Percentiles rank a stretch among this genome's conserved stretches.
Conservation (phyloP, 192 early-diverging fungal genomes). For the Thamnidium elegans region DNA sequence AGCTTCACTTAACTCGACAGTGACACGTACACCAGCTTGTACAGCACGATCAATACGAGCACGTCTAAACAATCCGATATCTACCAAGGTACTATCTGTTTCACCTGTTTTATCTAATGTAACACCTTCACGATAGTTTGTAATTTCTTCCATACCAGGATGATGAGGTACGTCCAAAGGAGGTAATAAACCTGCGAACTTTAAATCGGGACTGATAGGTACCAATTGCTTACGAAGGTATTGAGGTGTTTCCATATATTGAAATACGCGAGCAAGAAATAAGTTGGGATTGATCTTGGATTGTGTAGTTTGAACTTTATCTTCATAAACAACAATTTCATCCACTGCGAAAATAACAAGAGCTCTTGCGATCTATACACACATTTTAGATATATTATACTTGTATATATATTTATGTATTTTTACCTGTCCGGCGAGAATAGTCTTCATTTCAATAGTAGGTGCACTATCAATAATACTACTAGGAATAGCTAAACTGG, state of each 20-base stretch:
- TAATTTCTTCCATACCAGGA: constrained; percentile 55
- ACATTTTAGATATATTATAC: neutral
- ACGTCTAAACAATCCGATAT: constrained; percentile 47
- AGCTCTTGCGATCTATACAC: constrained; percentile 51
- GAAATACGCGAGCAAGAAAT: constrained; percentile 64
- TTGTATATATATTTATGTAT: too few relatives aligned
- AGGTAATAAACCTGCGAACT: constrained; percentile 61
- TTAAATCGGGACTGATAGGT: constrained; percentile 63
- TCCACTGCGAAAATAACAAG: constrained; percentile 60
- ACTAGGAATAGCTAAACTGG: constrained; percentile 63
- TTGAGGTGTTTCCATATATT: constrained; percentile 69
- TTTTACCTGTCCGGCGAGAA: constrained; percentile 67
- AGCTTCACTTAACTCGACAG: constrained; percentile 45
- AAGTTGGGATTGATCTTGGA: constrained; percentile 45
- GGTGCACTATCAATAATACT: constrained; percentile 63
- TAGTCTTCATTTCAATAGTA: constrained; percentile 63
- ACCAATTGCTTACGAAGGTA: constrained; percentile 65
- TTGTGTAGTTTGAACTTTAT: constrained; percentile 37
- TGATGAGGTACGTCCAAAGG: constrained; percentile 70
- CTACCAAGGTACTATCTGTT: constrained; percentile 42
- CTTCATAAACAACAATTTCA: constrained; percentile 64
- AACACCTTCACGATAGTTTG: constrained; percentile 61
- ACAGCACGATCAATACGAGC: constrained; percentile 53
- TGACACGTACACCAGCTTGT: constrained; percentile 59
- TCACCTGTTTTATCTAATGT: constrained; percentile 38